These are phyloP conservation scores for Chrysanthemum seticuspe DNA, from an alignment of 129 eudicot species.

Conservation along the genomic window DNA sequence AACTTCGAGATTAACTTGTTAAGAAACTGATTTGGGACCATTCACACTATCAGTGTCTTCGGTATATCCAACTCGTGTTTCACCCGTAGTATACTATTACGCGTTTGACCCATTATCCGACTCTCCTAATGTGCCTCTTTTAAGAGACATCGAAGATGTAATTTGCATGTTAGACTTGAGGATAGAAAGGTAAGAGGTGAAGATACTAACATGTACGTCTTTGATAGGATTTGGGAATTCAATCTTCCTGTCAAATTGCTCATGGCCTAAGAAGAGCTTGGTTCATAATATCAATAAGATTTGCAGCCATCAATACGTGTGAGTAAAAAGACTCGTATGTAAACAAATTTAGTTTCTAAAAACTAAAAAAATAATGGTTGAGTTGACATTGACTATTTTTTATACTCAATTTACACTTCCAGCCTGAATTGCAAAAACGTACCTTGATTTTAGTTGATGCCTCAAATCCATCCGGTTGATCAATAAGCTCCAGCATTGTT, in stretches of 20 bases:
- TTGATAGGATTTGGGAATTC: slow-evolving; percentile 93
- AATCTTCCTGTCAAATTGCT: slow-evolving; percentile 81
- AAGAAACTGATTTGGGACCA: too few species aligned
- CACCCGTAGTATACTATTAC: too few species aligned
- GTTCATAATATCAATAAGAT: slow-evolving; percentile 85
- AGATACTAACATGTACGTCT: slow-evolving; percentile 43
- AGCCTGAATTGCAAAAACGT: not conserved
- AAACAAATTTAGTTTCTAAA: too few species aligned
- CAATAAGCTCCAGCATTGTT: slow-evolving; percentile 94
- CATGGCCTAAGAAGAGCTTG: slow-evolving; percentile 98
- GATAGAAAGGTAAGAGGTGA: not conserved
- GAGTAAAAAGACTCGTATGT: not conserved
- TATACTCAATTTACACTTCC: too few species aligned
- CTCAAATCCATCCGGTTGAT: slow-evolving; percentile 91
- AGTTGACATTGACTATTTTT: not conserved
- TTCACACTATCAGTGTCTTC: too few species aligned
- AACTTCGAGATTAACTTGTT: too few species aligned
- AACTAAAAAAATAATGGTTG: not conserved
- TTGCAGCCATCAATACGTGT: slow-evolving; percentile 94
- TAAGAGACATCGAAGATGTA: too few species aligned
- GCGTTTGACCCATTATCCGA: too few species aligned
- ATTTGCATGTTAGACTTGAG: not conserved
- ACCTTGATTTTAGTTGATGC: slow-evolving; percentile 95
- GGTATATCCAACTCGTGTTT: too few species aligned
- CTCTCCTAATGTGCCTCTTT: too few species aligned